Percentiles rank a stretch among this genome's conserved stretches.
These are phyloP conservation scores for Beauveria sp. DNA, from an alignment of 2,329 filamentous ascomycete species.

Conservation along the genomic window DNA sequence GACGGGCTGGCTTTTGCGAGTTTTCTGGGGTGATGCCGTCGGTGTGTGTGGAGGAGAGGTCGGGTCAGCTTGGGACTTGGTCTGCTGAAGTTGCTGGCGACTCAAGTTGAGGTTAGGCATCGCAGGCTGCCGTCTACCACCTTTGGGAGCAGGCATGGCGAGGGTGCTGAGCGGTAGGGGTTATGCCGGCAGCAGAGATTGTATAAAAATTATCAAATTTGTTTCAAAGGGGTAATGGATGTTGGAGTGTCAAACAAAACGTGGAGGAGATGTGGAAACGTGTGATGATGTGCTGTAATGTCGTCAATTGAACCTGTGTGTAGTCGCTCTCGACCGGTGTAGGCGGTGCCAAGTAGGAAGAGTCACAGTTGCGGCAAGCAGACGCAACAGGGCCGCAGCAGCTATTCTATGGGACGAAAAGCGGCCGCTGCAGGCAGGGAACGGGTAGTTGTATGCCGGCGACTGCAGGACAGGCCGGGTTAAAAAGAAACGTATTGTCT, in stretches of 20 bases:
- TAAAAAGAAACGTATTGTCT: slow-evolving; percentile 2
- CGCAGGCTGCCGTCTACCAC: slow-evolving; percentile 28
- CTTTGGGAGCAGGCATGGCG: slow-evolving; percentile 27
- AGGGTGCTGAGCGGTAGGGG: neutral
- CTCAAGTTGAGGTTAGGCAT: slow-evolving; percentile 34
- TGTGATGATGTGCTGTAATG: neutral
- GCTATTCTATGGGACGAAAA: neutral
- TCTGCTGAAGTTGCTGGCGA: slow-evolving; percentile 20
- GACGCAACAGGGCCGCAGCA: neutral
- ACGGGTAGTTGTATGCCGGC: neutral
- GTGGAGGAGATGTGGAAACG: neutral
- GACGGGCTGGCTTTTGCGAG: slow-evolving; percentile 26
- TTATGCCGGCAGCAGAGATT: neutral
- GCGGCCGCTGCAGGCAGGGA: neutral
- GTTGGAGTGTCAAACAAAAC: neutral
- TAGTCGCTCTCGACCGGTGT: neutral
- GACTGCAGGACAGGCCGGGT: neutral
- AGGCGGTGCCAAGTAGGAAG: neutral
- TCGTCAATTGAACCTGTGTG: neutral
- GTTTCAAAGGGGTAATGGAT: neutral
- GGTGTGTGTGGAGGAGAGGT: slow-evolving; percentile 43
- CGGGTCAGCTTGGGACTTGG: slow-evolving; percentile 24
- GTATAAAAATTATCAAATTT: neutral
- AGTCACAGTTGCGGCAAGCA: neutral
- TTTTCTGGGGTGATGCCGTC: slow-evolving; percentile 29